These are phyloP conservation scores for Tuber umbilicatum DNA, from an alignment of 495 filamentous ascomycete genomes.

Conservation along the genomic window DNA sequence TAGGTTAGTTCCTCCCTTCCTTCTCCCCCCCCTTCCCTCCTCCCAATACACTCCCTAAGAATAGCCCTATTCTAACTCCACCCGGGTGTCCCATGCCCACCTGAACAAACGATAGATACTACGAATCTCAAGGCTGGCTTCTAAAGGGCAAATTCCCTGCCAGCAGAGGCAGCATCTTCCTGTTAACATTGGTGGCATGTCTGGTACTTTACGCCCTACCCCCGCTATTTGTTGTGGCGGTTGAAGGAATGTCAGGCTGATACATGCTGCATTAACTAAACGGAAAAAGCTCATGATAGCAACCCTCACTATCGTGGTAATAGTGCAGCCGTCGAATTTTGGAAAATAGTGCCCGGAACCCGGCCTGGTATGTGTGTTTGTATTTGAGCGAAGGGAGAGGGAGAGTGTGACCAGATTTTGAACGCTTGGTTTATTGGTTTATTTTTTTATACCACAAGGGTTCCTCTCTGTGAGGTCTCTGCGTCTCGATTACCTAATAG, in stretches of 20 bases:
- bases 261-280: constrained; percentile 38
- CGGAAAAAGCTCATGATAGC: constrained; percentile 59
- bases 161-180: constrained; percentile 74
- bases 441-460: neutral
- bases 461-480: neutral
- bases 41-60: neutral
- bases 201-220: constrained; percentile 20
- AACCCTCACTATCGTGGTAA: constrained; percentile 63
- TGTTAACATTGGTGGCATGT: constrained; percentile 64
- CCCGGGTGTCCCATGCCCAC: neutral
- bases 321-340: constrained; percentile 54
- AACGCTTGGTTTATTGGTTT: neutral
- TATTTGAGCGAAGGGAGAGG: constrained; percentile 7
- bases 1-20: constrained; percentile 51
- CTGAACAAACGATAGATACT: constrained; percentile 47
- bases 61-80: neutral
- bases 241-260: constrained; percentile 52
- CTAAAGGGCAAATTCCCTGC: constrained; percentile 90
- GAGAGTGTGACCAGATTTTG: neutral
- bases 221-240: neutral
- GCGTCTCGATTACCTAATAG: neutral
- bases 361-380: neutral
- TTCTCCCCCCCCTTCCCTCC: no score
- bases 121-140: constrained; percentile 72
- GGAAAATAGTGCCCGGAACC: constrained; percentile 41